Evolutionary conservation across 495 filamentous ascomycete species (phyloP), one percentile per base, ranked within the genome.

Genomic region (Pseudevernia furfuracea): DNA sequence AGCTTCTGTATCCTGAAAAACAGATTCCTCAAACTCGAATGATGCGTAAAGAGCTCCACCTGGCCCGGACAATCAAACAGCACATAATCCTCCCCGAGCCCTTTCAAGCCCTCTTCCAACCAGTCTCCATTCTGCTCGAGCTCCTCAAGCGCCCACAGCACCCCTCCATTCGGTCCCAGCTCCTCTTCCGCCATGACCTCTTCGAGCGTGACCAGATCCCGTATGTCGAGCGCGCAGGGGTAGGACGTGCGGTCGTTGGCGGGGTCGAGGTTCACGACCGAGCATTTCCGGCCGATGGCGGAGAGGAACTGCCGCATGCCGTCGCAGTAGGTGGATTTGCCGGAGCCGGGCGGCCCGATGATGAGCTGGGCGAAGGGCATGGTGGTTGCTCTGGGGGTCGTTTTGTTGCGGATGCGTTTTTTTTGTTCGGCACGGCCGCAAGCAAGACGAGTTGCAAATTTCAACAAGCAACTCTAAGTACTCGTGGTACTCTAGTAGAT

Each of bases 281-380:
- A 94, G 79, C 90, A 96, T 77, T 94, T 92, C 46, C 94, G 88
- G 48, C 90, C 90, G 71, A 98, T 96, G 58, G 94, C 92, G 62
- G 85, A 84, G 80, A 97, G 87, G 81, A 97, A 97, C 78, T 98
- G 94, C 69, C 96, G 90, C 90, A 98, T 96, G 68, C 94, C 94
- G 84, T 96, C 89, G 81, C 92, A 96, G 75, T 95, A 96, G 9
- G 94, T 98, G 55, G 92, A 96, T 77, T 98, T 98, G 23, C 94
- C 94, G 32, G 92, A 84, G 66, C 94, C 94, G 11, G 94, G 93
- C 34, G 93, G 91, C 17, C 94, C 94, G 63, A 96, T 87, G 17
- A 97, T 87, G 32, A 98, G 84, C 77, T 94, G 88, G 57, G 83
- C 80, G 66, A 84, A 85, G 10, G 83, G 84, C 83, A 86, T 87